A percentile compares a stretch with the other conserved stretches of the same genome.
Conservation (phyloP, 768 basidiomycete genomes). For the Lentinula edodes region DNA sequence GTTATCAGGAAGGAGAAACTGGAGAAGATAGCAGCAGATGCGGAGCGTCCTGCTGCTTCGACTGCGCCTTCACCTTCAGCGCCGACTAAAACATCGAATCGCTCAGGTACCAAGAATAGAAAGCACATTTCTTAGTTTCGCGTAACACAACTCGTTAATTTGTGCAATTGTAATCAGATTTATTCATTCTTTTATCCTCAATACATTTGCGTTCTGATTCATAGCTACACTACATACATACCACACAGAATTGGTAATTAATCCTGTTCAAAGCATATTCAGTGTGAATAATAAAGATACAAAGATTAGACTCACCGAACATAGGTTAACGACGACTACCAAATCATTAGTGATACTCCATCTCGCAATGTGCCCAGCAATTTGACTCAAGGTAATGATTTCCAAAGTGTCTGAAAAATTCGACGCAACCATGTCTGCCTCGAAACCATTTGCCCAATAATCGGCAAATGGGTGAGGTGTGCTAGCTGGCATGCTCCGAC, state of each 20-base stretch:
- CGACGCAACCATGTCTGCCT: neutral
- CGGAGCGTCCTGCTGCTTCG: neutral
- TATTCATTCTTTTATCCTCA: no score
- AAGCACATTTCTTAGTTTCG: no score
- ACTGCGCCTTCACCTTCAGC: neutral
- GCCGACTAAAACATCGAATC: neutral
- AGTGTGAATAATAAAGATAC: no score
- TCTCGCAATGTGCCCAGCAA: conserved; percentile 1
- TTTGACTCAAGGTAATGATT: neutral
- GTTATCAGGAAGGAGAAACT: neutral
- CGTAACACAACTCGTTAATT: no score
- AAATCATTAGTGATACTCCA: neutral
- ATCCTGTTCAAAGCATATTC: no score
- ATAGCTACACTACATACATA: no score
- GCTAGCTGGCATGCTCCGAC: neutral
- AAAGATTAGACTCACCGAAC: neutral
- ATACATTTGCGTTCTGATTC: no score
- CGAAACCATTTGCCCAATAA: neutral
- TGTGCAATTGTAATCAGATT: no score
- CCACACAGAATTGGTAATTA: no score
- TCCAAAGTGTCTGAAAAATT: neutral
- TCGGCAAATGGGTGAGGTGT: neutral
- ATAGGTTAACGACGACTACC: neutral
- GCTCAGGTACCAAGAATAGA: no score
- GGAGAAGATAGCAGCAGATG: neutral